Base-by-base conservation (phyloP, 1,284 basidiomycete species). In the Ustilago tritici region DNA sequence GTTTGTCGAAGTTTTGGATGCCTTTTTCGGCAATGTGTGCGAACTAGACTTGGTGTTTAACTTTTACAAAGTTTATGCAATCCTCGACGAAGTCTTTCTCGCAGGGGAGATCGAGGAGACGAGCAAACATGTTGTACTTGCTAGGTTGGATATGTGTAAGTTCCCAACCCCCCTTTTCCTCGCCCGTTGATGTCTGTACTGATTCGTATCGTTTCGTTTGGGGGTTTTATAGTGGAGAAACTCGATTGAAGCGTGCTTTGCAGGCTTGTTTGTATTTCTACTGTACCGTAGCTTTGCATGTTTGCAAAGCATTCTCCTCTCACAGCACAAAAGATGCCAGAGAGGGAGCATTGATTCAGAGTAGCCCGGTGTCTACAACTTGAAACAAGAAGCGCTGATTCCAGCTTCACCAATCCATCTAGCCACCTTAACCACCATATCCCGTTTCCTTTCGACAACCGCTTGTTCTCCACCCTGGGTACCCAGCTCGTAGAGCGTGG, bases 61-160 rank as follows among this genome's bases (percentile, higher is more conserved):
- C 84, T 99, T 99, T 87, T 98, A 98, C 88, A 98, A 98, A 89
- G 95, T 92, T 65, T 98, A 98, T 82, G 94, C 97, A 1, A 98
- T 99, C 64, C 89, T 99, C 65, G 97, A 99, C 86, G 96, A 99
- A 85, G 94, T 98, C 54, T 98, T 99, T 88, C 89, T 99, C n/a
- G 96, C 96, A 2, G 97, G 97, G 14, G 96, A 98, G 87, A 93
- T 99, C 55, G 95, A 98, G 87, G 97, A 99, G 88, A 98, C 96
- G 28, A 95, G 92, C 86, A 98, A 98, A 86, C 93, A 95, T 60
- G 95, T 98, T 19, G 95, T 99, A 0, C 88, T 99, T 40, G 90
- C 92, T 49, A 90, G 95, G 65, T 87, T 99, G 59, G 95, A 97
- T 53, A 74, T 81, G 41, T 50, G 83, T 84, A 68, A 69, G 83